Percentiles rank a stretch among this genome's conserved stretches.
Conservation (phyloP, 805 yeast genomes). For the Teunomyces funiuensis region DNA sequence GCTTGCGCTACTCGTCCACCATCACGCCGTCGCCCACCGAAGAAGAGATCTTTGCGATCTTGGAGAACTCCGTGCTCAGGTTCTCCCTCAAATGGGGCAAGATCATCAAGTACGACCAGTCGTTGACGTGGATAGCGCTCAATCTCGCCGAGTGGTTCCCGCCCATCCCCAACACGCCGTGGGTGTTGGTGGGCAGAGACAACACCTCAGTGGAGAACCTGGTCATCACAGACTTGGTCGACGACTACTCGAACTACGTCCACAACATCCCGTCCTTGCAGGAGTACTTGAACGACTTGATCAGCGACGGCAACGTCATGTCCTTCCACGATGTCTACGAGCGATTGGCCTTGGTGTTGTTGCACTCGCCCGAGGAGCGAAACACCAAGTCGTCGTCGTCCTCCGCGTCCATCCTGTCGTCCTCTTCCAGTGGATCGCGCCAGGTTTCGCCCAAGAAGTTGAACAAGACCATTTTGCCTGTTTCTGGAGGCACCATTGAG, state of each 20-base stretch:
- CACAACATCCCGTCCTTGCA: slow-evolving; percentile 28
- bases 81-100: slow-evolving; percentile 80
- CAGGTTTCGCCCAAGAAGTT: slow-evolving; percentile 18
- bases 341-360: slow-evolving; percentile 67
- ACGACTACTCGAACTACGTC: slow-evolving; percentile 40
- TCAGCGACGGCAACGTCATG: slow-evolving; percentile 37
- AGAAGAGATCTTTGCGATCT: slow-evolving; percentile 50
- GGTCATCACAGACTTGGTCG: slow-evolving; percentile 32
- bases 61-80: slow-evolving; percentile 60
- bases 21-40: slow-evolving; percentile 43
- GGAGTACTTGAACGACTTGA: slow-evolving; percentile 19
- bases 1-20: slow-evolving; percentile 33
- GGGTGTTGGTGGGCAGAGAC: slow-evolving; percentile 58
- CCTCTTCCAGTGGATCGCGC: background rate
- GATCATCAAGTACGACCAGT: slow-evolving; percentile 73
- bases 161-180: slow-evolving; percentile 52
- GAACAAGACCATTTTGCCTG: slow-evolving; percentile 41
- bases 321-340: slow-evolving; percentile 71
- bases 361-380: slow-evolving; percentile 65
- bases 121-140: slow-evolving; percentile 84
- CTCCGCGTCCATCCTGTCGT: slow-evolving; percentile 1
- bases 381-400: slow-evolving; percentile 1
- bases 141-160: slow-evolving; percentile 90
- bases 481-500: slow-evolving; percentile 63
- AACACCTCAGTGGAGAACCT: slow-evolving; percentile 23